These are phyloP conservation scores for Moringa oleifera DNA, from an alignment of 345 rosid species.

Conservation along the genomic window DNA sequence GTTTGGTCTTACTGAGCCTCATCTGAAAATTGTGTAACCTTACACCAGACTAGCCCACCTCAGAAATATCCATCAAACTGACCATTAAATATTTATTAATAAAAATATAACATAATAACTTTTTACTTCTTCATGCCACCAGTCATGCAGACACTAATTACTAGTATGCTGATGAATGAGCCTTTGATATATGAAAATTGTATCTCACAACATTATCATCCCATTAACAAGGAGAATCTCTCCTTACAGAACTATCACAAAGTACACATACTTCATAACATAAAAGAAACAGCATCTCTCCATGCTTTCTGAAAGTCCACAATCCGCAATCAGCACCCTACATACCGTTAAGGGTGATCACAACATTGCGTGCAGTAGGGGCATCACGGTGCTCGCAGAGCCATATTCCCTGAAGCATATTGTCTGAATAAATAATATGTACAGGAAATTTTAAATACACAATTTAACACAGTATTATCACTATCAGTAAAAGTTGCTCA, in stretches of 20 bases:
- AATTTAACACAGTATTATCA: background rate
- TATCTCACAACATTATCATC: background rate
- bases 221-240: background rate
- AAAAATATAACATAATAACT: too few species aligned
- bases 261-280: background rate
- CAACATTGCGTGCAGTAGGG: conserved; percentile 74
- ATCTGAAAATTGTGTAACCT: too few species aligned
- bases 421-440: background rate
- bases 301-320: background rate
- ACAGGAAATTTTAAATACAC: background rate
- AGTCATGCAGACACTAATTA: too few species aligned
- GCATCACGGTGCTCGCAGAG: conserved; percentile 91
- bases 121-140: too few species aligned
- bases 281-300: background rate
- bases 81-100: too few species aligned
- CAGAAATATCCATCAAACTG: too few species aligned
- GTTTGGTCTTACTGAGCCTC: too few species aligned
- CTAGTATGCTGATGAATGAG: too few species aligned
- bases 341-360: conserved; percentile 80
- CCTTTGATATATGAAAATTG: too few species aligned
- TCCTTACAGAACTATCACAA: background rate
- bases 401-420: conserved; percentile 79
- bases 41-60: too few species aligned
- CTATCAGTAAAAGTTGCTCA: too few species aligned
- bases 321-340: conserved; percentile 10